Conservation (phyloP, 2,329 filamentous ascomycete species). For the Aspergillus neoniger region DNA sequence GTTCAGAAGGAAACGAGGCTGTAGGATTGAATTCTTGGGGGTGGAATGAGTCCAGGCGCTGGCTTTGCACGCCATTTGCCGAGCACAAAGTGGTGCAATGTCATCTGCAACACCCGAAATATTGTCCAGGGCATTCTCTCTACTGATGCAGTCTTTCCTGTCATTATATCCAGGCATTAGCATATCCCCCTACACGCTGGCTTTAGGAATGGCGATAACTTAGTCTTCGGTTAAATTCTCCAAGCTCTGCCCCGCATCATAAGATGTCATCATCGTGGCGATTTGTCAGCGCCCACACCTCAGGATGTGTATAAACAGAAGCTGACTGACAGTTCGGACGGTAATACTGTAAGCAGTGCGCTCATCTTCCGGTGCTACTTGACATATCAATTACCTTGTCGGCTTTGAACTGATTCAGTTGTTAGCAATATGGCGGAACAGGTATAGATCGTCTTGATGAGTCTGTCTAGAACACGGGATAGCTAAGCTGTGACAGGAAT, state of each 20-base stretch:
- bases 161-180: background rate
- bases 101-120: background rate
- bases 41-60: background rate
- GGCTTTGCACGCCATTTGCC: background rate
- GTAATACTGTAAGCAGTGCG: background rate
- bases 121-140: background rate
- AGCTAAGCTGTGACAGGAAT: conserved; percentile 11
- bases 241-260: background rate
- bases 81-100: background rate
- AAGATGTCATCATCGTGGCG: background rate
- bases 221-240: too few species aligned
- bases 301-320: background rate
- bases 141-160: background rate
- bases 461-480: background rate
- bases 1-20: conserved; percentile 14
- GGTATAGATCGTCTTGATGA: conserved; percentile 2
- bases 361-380: background rate
- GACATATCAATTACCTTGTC: background rate
- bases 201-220: too few species aligned
- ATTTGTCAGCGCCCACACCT: background rate
- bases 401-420: background rate
- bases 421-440: conserved; percentile 14
- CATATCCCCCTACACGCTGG: too few species aligned
- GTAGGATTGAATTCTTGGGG: background rate
- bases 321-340: background rate